Percentiles rank a stretch among this genome's conserved stretches.
Conservation (phyloP, 129 eudicot genomes). For the Heracleum sosnowskyi region DNA sequence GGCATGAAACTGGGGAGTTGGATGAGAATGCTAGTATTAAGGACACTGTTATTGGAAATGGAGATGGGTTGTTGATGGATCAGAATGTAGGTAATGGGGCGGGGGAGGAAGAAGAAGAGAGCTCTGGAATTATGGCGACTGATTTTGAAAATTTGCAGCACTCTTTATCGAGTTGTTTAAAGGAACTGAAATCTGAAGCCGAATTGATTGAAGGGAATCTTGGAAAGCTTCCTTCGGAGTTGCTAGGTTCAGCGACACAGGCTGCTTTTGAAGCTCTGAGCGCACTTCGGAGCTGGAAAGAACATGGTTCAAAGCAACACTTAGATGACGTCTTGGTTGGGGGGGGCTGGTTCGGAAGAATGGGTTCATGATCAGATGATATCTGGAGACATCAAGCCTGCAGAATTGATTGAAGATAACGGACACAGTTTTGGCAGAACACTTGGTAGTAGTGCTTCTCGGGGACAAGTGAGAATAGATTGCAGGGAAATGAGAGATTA, state of each 20-base stretch:
- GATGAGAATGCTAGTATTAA: too few relatives aligned
- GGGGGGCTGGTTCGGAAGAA: conserved; percentile 60
- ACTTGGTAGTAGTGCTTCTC: conserved; percentile 68
- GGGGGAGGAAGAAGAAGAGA: conserved; percentile 46
- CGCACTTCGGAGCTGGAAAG: conserved; percentile 50
- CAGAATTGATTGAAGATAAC: conserved; percentile 62
- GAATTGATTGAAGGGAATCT: conserved; percentile 60
- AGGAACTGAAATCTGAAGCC: conserved; percentile 53
- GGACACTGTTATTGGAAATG: too few relatives aligned
- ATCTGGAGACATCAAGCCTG: conserved; percentile 52
- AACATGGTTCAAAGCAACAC: conserved; percentile 40
- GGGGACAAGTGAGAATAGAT: conserved; percentile 60
- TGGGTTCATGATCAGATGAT: conserved; percentile 46
- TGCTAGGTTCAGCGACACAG: conserved; percentile 54
- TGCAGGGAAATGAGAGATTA: conserved; percentile 54
- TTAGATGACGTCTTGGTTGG: conserved; percentile 50
- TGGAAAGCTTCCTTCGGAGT: conserved; percentile 34
- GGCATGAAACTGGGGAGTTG: too few relatives aligned
- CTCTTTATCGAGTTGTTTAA: conserved; percentile 52
- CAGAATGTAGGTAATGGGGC: too few relatives aligned
- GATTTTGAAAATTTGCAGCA: conserved; percentile 53
- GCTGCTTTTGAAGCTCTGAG: conserved; percentile 51
- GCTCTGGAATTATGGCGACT: conserved; percentile 29
- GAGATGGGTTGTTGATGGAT: too few relatives aligned
- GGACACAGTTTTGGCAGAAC: conserved; percentile 77